These are phyloP conservation scores for Aspergillus steynii DNA, from an alignment of 495 filamentous ascomycete species.

Conservation along the genomic window DNA sequence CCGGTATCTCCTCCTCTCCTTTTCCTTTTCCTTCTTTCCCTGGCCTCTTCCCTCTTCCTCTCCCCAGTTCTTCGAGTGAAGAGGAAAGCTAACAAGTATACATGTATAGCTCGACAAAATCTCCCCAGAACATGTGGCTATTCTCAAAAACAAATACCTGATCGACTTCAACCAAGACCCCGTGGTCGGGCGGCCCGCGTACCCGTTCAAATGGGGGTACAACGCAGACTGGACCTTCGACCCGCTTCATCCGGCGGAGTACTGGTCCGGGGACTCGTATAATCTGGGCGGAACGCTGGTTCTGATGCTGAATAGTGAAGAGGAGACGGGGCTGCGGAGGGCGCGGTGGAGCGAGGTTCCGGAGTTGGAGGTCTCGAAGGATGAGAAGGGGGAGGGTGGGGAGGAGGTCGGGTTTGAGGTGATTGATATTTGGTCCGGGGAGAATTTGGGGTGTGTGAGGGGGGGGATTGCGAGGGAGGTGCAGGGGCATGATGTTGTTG, in stretches of 20 bases:
- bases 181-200: slow-evolving; percentile 49
- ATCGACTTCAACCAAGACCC: slow-evolving; percentile 65
- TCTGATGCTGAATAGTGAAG: slow-evolving; percentile 53
- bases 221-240: slow-evolving; percentile 65
- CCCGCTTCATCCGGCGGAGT: slow-evolving; percentile 57
- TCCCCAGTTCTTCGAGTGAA: too few relatives aligned
- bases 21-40: not conserved
- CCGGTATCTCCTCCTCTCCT: slow-evolving; percentile 27
- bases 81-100: not conserved
- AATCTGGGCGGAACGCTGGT: slow-evolving; percentile 50
- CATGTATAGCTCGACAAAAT: slow-evolving; percentile 43
- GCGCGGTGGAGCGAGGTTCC: slow-evolving; percentile 56
- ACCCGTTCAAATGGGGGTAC: slow-evolving; percentile 66
- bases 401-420: not conserved
- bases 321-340: slow-evolving; percentile 35
- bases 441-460: slow-evolving; percentile 45
- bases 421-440: not conserved
- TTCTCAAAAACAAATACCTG: slow-evolving; percentile 59
- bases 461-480: slow-evolving; percentile 36
- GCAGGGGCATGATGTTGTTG: slow-evolving; percentile 51
- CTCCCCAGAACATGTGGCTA: slow-evolving; percentile 41
- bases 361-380: slow-evolving; percentile 51
- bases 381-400: slow-evolving; percentile 46
- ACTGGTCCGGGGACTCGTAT: slow-evolving; percentile 56
- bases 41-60: not conserved